Base-by-base conservation (phyloP, 169 alveolate species). In the Plasmodium relictum region DNA sequence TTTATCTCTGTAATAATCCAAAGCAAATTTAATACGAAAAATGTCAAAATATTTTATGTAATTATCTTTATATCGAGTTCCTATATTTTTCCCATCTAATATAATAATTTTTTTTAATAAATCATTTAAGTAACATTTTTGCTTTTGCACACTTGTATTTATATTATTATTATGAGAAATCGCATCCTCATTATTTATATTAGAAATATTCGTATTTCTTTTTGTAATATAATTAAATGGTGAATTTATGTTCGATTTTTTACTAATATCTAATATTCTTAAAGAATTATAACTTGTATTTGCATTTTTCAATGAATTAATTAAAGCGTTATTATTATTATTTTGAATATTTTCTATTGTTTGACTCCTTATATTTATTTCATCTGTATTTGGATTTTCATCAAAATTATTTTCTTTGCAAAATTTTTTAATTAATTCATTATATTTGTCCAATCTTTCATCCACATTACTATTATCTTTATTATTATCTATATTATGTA, bases 41-140 rank as follows among this genome's bases (percentile, higher is more conserved):
- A 66, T 37, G 12, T 76, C 88, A 39, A 76, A 76, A 76, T 76
- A 76, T 62, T 56, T 76, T 61, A 44, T 76, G 37, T 76, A 76
- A 41, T 76, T 76, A 66, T 65, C 41, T 52, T 76, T 63, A 52
- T 76, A 76, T 20, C 88, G 42, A 14, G 88, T 76, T 0, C 88
- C 88, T 10, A 76, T 76, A 22, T 76, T 76, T 52, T 76, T 76
- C 7, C 88, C 88, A 65, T 76, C 88, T 26, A 76, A 14, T 42
- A 76, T 44, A 41, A 76, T 48, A 5, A 76, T 65, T 24, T 63
- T 76, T 31, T 63, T 63, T 10, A 26, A 20, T 6, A 31, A 3
- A 3, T 50, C 20, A 41, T 63, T 62, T 4, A 37, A 26, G 26
- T 44, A 31, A 54, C 14, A 24, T 37, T 41, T 61, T 42, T 0